Conservation (phyloP, 1,284 basidiomycete species). For the Phenoliferia sp. region DNA sequence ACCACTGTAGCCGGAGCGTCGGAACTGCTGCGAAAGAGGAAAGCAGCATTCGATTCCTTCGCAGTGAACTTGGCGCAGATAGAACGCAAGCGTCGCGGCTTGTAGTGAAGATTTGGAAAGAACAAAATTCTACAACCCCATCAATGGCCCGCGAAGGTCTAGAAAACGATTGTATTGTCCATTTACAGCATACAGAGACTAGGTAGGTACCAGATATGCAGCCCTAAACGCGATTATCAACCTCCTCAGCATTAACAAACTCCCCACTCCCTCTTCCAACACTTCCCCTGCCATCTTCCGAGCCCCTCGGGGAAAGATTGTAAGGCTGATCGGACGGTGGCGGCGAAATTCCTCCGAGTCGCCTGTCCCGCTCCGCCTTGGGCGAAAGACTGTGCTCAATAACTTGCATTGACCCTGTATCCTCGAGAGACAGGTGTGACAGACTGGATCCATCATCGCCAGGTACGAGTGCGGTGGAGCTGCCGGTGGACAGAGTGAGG, state of each 20-base stretch:
- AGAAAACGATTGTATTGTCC: no score
- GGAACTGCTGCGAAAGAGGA: constrained; percentile 1
- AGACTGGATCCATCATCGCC: neutral
- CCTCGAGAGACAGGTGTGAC: neutral
- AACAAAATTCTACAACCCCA: no score
- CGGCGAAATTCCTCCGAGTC: neutral
- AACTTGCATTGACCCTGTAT: neutral
- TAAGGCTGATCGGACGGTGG: neutral
- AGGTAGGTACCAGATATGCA: neutral
- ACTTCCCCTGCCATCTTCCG: neutral
- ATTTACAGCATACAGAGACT: neutral
- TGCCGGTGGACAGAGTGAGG: neutral
- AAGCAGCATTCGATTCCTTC: constrained; percentile 10
- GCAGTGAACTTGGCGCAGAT: neutral
- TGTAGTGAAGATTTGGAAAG: neutral
- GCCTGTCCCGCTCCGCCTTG: neutral
- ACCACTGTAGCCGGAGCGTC: constrained; percentile 10
- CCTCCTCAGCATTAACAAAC: neutral
- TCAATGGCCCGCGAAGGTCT: no score
- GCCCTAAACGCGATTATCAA: neutral
- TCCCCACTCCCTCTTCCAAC: neutral
- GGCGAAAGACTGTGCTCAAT: neutral
- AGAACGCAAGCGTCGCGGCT: neutral
- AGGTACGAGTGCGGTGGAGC: neutral
- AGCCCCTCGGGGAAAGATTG: neutral